Base-by-base conservation (phyloP, 2,329 filamentous ascomycete genomes). In the Hypoxylon sp. region DNA sequence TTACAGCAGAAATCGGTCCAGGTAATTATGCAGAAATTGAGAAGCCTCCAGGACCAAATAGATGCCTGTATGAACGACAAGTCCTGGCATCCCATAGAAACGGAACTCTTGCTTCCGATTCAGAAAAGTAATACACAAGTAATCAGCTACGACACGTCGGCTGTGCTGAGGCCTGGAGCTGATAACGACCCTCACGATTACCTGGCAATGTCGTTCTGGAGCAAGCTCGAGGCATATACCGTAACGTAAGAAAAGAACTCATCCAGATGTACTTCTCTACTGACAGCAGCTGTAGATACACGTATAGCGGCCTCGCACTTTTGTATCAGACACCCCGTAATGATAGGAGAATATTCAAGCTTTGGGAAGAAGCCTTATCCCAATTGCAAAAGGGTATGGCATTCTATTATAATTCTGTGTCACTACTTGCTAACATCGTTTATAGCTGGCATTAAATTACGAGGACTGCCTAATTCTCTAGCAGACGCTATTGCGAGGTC, bases 1-100 rank as follows among this genome's bases (percentile, higher is more conserved):
- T 81, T 94, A 56, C 86, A 90, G 60, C 85, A 89, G 62, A 90
- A 89, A 67, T 85, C 84, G 32, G 84, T 87, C 0, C 84, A 88
- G 11, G 79, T 84, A 30, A 85, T 88, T 30, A 78, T 82, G 0
- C 81, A 85, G 57, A 93, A 93, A 74, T 81, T 93, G 19, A 83
- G 83, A 41, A 80, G 82, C 5, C 82, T 94, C 70, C 90, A 93
- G 75, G 80, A 81, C 41, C 85, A 84, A 45, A 82, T 93, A 74
- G 90, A 93, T 66, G 80, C 86, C 21, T 83, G 84, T 41, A 80
- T 85, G 50, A 75, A 79, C 36, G 74, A 80, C 41, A 68, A 79
- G 28, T 79, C 82, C 62, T 87, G 84, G 85, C 73, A 82, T 68
- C 77, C 82, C 19, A 76, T 82, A 46, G 81, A 82, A 10, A 80